Conservation (phyloP, 805 yeast species). For the Dipodascus geniculatus region DNA sequence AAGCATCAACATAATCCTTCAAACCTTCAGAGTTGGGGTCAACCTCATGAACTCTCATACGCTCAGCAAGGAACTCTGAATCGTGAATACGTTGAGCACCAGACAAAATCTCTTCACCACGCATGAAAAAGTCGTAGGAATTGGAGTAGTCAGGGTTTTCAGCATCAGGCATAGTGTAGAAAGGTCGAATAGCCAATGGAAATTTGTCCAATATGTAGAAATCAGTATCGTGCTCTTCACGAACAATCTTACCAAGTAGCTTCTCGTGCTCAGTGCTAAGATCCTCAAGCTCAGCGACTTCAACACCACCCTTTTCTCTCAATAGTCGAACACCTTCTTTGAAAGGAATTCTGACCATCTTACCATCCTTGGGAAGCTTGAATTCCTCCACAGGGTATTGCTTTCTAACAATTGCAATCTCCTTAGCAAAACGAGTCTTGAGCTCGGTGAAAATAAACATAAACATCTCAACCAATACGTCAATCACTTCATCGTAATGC, state of each 20-base stretch:
- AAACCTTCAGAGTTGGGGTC: constrained; percentile 75
- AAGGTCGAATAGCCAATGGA: constrained; percentile 94
- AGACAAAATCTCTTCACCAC: constrained; percentile 98
- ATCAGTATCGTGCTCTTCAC: constrained; percentile 93
- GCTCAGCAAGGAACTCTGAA: constrained; percentile 64
- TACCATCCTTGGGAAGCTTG: constrained; percentile 84
- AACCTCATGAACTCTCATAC: constrained; percentile 75
- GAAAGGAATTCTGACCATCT: constrained; percentile 82
- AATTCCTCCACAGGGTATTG: constrained; percentile 98
- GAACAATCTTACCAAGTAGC: constrained; percentile 78
- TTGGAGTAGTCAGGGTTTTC: constrained; percentile 86
- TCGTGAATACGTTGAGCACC: constrained; percentile 99
- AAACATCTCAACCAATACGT: constrained; percentile 56
- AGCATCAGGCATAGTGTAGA: constrained; percentile 98
- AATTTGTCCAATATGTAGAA: constrained; percentile 96
- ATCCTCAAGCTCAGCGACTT: constrained; percentile 68
- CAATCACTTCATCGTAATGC: constrained; percentile 87
- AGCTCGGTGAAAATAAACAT: constrained; percentile 80
- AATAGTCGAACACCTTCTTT: constrained; percentile 84
- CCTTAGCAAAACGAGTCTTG: constrained; percentile 65
- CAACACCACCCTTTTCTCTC: constrained; percentile 79
- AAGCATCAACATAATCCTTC: constrained; percentile 84
- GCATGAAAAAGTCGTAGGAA: constrained; percentile 98
- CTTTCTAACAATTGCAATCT: constrained; percentile 79
- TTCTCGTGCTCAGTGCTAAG: constrained; percentile 91